Conservation (phyloP, 352 stramenopile species). For the Pythium angustatum region DNA sequence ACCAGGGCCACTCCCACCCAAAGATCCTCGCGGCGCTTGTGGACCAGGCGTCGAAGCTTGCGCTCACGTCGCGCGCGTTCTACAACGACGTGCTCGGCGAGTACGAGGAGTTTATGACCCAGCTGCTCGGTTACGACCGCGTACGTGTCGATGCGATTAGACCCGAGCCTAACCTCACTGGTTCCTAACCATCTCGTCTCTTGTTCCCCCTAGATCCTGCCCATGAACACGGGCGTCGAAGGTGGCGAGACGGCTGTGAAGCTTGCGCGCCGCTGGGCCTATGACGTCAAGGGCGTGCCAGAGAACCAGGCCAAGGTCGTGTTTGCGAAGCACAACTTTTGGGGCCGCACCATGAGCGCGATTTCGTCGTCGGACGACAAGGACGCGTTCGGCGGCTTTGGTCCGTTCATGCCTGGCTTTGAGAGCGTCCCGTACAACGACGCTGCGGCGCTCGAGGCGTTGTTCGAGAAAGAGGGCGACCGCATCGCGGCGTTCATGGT, state of each 20-base stretch:
- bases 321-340: slow-evolving; percentile 99
- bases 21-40: slow-evolving; percentile 95
- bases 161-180: slow-evolving; percentile 1
- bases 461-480: slow-evolving; percentile 78
- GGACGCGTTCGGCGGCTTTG: slow-evolving; percentile 89
- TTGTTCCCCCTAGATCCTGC: slow-evolving; percentile 71
- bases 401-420: slow-evolving; percentile 98
- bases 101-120: slow-evolving; percentile 97
- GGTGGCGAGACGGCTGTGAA: slow-evolving; percentile 98
- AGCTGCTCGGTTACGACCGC: slow-evolving; percentile 97
- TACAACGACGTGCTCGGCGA: slow-evolving; percentile 97
- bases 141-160: slow-evolving; percentile 30
- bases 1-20: slow-evolving; percentile 96
- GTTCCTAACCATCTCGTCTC: slow-evolving; percentile 1
- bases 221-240: slow-evolving; percentile 99
- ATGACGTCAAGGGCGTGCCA: slow-evolving; percentile 96
- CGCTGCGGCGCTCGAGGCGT: slow-evolving; percentile 78
- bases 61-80: slow-evolving; percentile 98
- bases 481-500: slow-evolving; percentile 99
- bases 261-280: slow-evolving; percentile 95
- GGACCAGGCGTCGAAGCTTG: slow-evolving; percentile 94
- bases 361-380: slow-evolving; percentile 95
- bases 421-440: slow-evolving; percentile 93
- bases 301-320: slow-evolving; percentile 92
- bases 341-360: slow-evolving; percentile 97